Base-by-base conservation (phyloP, 768 basidiomycete genomes). In the Gloeophyllum trabeum region DNA sequence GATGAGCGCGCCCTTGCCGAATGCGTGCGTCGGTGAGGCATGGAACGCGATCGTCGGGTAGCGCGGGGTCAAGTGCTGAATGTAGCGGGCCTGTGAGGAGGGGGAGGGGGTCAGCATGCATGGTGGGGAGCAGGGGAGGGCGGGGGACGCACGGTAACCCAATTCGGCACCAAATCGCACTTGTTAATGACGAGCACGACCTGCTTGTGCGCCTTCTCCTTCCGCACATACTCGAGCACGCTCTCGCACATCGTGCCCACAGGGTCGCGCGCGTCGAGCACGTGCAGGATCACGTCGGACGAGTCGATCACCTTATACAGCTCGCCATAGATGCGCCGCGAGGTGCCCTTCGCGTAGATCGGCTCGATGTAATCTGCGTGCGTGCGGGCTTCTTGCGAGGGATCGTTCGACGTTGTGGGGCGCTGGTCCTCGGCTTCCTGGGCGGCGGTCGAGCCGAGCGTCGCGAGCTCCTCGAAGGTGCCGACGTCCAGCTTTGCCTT, bases 291-390 rank as follows among this genome's bases (percentile, higher is more conserved):
- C 32, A 98, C 90, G 56, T 99, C 94, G 5, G 91, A 94, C 2
- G 94, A 99, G 59, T 99, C 96, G 55, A 99, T 91, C 49, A 99
- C 94, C 61, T 99, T 99, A 74, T 99, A 98, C 5, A 98, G 68
- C 60, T 99, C 94, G 45, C 92, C 93, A 62, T 96, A 98, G 46
- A 99, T 99, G 18, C 94, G 81, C 25, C 85, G 73, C 7, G 91
- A 94, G 1, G 93, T 97, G 26, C 94, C 94, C 61, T 98, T 98
- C 40, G 83, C 76, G 54, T 91, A 96, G 44, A 94, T 90, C 6
- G 92, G 90, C 51, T 94, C 92, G 51, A 81, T 79, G 52, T 75
- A 73, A 53, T 88, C 83, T 1, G 85, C 82, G 48, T 89, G 81
- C 0, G 80, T 82, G 41, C 35, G 54, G 10, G 20, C 20, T 10